Percentiles rank a stretch among this genome's conserved stretches.
phyloP scores from a whole-genome alignment of 164 flowering plant species.

The Kalanchoe fedtschenkoi region DNA sequence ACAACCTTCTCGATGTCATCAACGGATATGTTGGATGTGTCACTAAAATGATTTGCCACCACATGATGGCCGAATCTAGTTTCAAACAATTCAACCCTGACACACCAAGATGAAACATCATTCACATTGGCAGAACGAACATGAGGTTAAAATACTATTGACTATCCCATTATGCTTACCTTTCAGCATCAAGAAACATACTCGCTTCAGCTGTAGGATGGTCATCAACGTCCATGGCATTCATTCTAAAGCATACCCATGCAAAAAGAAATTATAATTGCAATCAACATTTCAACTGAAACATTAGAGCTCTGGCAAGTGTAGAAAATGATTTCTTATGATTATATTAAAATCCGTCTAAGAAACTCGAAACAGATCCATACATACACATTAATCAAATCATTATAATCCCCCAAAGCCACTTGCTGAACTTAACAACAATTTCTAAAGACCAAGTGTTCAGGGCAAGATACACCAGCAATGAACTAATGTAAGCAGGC shows the following conservation, averaged over 20 bases:
- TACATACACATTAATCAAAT: background rate
- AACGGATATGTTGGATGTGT: constrained; percentile 48
- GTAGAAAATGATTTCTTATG: background rate
- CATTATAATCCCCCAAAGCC: background rate
- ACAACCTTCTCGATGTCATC: constrained; percentile 59
- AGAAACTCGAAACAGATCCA: background rate
- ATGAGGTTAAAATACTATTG: background rate
- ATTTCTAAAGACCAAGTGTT: background rate
- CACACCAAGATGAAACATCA: background rate
- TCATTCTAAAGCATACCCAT: constrained; percentile 27
- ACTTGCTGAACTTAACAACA: background rate
- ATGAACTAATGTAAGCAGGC: background rate
- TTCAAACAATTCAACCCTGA: constrained; percentile 72
- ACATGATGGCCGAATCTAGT: constrained; percentile 63
- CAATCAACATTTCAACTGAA: background rate
- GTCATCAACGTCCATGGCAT: constrained; percentile 85
- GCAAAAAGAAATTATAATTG: constrained; percentile 5
- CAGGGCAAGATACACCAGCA: background rate
- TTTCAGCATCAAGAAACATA: constrained; percentile 35
- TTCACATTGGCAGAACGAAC: background rate
- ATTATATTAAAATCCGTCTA: background rate
- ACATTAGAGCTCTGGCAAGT: background rate
- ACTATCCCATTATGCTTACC: constrained; percentile 26
- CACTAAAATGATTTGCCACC: constrained; percentile 58
- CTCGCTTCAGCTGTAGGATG: constrained; percentile 30